These are phyloP conservation scores for Stemphylium vesicarium DNA, from an alignment of 2,329 filamentous ascomycete species.

Conservation along the genomic window DNA sequence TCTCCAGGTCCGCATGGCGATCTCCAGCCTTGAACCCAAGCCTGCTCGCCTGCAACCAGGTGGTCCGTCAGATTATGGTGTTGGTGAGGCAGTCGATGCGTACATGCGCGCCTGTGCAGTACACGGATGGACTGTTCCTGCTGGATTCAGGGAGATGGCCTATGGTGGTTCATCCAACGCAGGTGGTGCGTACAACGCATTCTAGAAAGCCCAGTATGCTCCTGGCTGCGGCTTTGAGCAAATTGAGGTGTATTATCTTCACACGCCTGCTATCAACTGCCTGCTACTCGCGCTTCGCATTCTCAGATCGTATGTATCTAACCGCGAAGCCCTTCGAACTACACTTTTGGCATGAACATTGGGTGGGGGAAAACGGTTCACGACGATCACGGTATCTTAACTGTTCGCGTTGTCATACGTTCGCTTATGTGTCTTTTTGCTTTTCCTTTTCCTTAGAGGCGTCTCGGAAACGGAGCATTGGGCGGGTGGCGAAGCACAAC, in stretches of 20 bases:
- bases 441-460: not conserved
- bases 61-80: conserved; percentile 62
- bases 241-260: not conserved
- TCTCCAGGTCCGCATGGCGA: conserved; percentile 78
- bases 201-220: not conserved
- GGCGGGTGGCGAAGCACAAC: not conserved
- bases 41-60: conserved; percentile 70
- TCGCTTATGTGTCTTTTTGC: not conserved
- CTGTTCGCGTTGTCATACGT: not conserved
- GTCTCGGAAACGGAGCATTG: conserved; percentile 2
- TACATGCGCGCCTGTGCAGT: conserved; percentile 70
- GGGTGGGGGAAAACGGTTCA: no score
- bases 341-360: no score
- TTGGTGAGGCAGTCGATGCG: conserved; percentile 74
- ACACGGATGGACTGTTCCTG: conserved; percentile 77
- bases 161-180: conserved; percentile 34
- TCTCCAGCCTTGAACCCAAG: conserved; percentile 69
- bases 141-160: conserved; percentile 62
- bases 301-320: no score
- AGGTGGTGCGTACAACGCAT: not conserved
- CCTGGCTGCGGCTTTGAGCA: not conserved
- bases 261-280: no score
- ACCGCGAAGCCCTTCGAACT: no score
- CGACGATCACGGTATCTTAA: no score
- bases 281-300: no score